Percentiles rank a stretch among this genome's conserved stretches.
Evolutionary conservation across 345 rosid genomes (phyloP).

Genomic region (Brassica cretica): DNA sequence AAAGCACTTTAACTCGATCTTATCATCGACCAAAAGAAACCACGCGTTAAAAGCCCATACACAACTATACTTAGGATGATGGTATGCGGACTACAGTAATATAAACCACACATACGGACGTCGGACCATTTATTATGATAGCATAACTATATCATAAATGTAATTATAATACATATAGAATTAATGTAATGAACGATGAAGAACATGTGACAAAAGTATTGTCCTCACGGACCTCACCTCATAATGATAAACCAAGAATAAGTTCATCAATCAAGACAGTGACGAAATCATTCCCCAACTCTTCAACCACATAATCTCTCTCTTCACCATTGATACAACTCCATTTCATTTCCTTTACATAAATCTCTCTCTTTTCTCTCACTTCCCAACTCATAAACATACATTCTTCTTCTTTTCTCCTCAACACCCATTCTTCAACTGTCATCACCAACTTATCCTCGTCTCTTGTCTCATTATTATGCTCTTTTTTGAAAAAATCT

Average conservation of each 20-base stretch:
- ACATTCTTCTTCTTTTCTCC: constrained; percentile 36
- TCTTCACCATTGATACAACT: constrained; percentile 42
- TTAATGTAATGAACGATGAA: not conserved
- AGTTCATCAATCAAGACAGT: constrained; percentile 55
- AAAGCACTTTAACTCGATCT: no score
- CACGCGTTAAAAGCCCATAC: no score
- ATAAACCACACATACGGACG: no score
- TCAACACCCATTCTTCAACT: constrained; percentile 61
- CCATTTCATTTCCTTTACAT: constrained; percentile 46
- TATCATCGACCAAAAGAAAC: no score
- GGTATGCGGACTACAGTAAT: no score
- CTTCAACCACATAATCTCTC: constrained; percentile 41
- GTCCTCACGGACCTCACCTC: not conserved
- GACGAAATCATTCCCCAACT: constrained; percentile 46
- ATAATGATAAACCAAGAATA: constrained; percentile 40
- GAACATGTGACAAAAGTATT: not conserved
- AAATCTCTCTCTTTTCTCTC: constrained; percentile 45
- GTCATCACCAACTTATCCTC: constrained; percentile 31
- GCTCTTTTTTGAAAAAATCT: constrained; percentile 51
- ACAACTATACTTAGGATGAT: no score
- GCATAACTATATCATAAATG: not conserved
- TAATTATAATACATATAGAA: no score
- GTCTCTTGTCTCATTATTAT: constrained; percentile 20
- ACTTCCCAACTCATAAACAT: constrained; percentile 59
- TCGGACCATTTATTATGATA: not conserved